Base-by-base conservation (phyloP, 305 asterid species). In the Rubia peregrina region DNA sequence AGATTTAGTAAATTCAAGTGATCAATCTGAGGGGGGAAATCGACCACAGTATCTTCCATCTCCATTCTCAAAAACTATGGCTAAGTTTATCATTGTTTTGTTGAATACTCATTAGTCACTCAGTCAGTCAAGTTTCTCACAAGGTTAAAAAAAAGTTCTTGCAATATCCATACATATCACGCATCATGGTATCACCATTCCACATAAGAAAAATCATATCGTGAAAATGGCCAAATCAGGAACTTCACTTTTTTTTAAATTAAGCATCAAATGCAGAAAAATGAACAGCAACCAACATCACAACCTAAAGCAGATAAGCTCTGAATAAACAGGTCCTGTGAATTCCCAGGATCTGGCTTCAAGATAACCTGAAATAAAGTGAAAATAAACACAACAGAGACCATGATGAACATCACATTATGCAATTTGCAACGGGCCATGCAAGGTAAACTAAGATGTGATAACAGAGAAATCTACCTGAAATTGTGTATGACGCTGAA, bases 281-380 rank as follows among this genome's bases (percentile, higher is more conserved):
- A 30, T 38, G 19, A 61, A 13, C 21, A 21, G 53, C 21, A 48
- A 22, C 41, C 22, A 33, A 51, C 70, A 62, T 62, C 44, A 61
- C 57, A 60, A 90, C 98, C 98, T 88, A 93, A 79, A 69, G 98
- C 98, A 24, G 97, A 90, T 80, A 93, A 85, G 85, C 98, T 93
- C 82, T 95, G 83, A 73, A 93, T 89, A 82, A 93, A 91, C 76
- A 93, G 82, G 83, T 93, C 98, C 76, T 93, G 98, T 6, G 97
- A 89, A 80, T 93, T 93, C 78, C 97, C 97, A 73, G 97, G 98
- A 80, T 90, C 98, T 69, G 98, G 98, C 91, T 93, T 93, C 90
- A 93, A 70, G 83, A 93, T 88, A 81, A 93, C 98, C 98, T 93
- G 85, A 75, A 72, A 78, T 73, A 72, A 82, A 80, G 73, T 83